Evolutionary conservation across 352 stramenopile species (phyloP).

Genomic region (Pythium sukuiense): DNA sequence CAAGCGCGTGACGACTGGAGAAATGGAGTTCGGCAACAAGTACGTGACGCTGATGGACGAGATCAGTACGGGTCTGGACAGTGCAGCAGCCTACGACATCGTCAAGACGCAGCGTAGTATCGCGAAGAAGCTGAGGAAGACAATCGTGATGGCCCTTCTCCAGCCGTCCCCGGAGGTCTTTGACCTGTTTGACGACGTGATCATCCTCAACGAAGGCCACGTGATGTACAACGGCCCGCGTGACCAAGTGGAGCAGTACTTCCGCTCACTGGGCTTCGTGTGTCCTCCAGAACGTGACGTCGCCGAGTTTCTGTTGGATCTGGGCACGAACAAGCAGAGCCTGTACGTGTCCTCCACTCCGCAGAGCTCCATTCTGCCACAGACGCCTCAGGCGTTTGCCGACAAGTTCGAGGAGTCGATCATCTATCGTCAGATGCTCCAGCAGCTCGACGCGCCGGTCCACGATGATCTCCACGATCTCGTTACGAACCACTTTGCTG

Average conservation of each 20-base stretch:
- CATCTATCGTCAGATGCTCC: slow-evolving; percentile 8
- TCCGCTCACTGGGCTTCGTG: slow-evolving; percentile 52
- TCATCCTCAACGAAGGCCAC: slow-evolving; percentile 76
- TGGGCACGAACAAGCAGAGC: slow-evolving; percentile 21
- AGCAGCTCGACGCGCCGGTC: slow-evolving; percentile 4
- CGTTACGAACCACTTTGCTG: background rate
- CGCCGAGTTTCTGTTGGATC: slow-evolving; percentile 31
- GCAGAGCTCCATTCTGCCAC: no score
- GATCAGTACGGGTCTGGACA: slow-evolving; percentile 30
- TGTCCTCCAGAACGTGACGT: slow-evolving; percentile 29
- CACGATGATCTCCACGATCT: slow-evolving; percentile 1
- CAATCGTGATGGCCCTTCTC: slow-evolving; percentile 53
- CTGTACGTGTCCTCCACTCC: no score
- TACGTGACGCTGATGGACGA: slow-evolving; percentile 57
- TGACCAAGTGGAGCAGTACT: slow-evolving; percentile 46
- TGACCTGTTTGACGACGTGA: slow-evolving; percentile 87
- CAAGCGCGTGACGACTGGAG: slow-evolving; percentile 10
- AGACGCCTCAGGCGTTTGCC: no score
- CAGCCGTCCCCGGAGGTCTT: slow-evolving; percentile 87
- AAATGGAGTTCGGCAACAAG: slow-evolving; percentile 27
- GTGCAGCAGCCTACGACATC: slow-evolving; percentile 25
- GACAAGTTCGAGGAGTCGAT: slow-evolving; percentile 7
- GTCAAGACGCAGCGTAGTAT: slow-evolving; percentile 38
- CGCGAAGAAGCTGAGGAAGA: slow-evolving; percentile 25
- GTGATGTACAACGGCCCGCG: slow-evolving; percentile 60